Base-by-base conservation (phyloP, 139 green algal genomes). In the Chlamydomonas sphaeroides region DNA sequence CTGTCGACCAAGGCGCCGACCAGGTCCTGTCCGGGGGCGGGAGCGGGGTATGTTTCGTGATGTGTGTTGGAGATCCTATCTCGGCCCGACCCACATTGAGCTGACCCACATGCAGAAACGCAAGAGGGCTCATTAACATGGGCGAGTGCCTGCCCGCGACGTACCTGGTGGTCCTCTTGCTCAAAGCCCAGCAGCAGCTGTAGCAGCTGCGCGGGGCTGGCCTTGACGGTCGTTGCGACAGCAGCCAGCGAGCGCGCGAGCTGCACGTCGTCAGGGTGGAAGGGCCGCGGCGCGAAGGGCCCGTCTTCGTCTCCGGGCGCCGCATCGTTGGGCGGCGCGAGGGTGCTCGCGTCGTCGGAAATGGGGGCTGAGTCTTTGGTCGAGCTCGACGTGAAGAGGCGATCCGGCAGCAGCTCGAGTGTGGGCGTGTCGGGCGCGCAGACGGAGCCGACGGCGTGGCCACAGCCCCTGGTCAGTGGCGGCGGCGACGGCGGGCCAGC, bases 151-250 rank as follows among this genome's bases (percentile, higher is more conserved):
- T 3, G 4, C 61, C 61, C 1, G n/a, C 61, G 5, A 3, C 61
- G 4, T 38, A 80, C 72, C 72, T 38, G 28, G 79, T 84, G 81
- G 28, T 89, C 85, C 49, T 86, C 79, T 30, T 79, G 71, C 28
- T 79, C 70, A 66, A 89, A 86, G 51, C 71, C 70, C 14, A 89
- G 77, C 70, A 89, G 75, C n/a, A 53, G 56, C 73, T 89, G 79
- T 67, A 89, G 65, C 48, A 89, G 69, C 23, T 84, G 72, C 26
- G 73, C 73, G 15, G 85, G 85, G 71, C 81, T 89, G 49, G 59
- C 74, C 23, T 56, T 38, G 63, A 65, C 51, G 36, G 67, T 61
- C 65, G 78, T 48, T 3, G 73, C 66, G 20, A 85, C 68, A 2
- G 68, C 61, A 5, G 72, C 45, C 26, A 89, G 76, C 41, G 85